Base-by-base conservation (phyloP, 2,329 filamentous ascomycete species). In the Stachybotrys elegans region DNA sequence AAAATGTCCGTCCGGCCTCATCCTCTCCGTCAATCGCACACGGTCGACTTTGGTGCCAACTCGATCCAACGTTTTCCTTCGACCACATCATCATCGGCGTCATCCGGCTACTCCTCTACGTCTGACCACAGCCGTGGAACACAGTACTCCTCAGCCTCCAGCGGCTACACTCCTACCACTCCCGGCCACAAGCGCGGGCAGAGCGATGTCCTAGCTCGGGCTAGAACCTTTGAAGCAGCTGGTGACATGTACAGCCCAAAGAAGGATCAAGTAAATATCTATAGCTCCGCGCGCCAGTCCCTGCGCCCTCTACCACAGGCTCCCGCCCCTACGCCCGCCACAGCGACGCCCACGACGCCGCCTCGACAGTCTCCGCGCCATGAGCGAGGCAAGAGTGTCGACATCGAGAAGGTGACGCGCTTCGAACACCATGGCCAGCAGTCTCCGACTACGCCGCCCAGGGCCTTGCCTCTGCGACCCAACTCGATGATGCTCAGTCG, bases 241-340 rank as follows among this genome's bases (percentile, higher is more conserved):
- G 65, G 60, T 59, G 71, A 65, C 63, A 73, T 59, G 68, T 72
- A 59, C 48, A 52, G 57, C 50, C 54, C 66, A 43, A 65, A 69
- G 53, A 66, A 63, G 46, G 62, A 66, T 48, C 72, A 79, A n/a
- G 79, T 81, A 25, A 81, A 79, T 53, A 73, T 84, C 49, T 91
- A 89, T 59, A 81, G 79, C 52, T 84, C 76, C 52, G 78, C 86
- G 48, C 84, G 89, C 43, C 85, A 87, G 57, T 90, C 88, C 19
- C 71, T 95, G 48, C 81, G 88, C 40, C 86, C 86, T 20, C 73
- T 90, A 6, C 79, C 84, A 4, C 85, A 87, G 58, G 71, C 78
- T 1, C 84, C 86, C 4, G 77, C 72, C 14, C 62, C 67, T 14
- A 57, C 69, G 6, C 62, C 69, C 36, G 61, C 73, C 22, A 62